Conservation (phyloP, 2,329 filamentous ascomycete species). For the Aurifilum marmelostoma region DNA sequence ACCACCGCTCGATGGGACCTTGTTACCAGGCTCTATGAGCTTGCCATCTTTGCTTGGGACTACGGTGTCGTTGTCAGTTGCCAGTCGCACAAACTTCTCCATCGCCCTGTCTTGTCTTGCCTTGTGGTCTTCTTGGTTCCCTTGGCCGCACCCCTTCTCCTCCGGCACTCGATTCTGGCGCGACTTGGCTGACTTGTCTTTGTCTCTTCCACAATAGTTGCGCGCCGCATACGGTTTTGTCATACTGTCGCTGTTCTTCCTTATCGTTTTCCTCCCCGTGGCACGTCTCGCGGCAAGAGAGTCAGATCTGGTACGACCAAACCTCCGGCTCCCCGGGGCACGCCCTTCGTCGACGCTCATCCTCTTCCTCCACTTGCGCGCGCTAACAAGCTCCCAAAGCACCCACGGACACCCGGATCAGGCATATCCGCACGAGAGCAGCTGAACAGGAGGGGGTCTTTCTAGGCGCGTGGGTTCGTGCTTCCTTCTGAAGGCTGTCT, state of each 20-base stretch:
- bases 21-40: slow-evolving; percentile 93
- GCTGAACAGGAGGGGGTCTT: slow-evolving; percentile 89
- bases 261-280: slow-evolving; percentile 81
- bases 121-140: not conserved
- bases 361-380: slow-evolving; percentile 19
- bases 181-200: slow-evolving; percentile 21
- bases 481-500: slow-evolving; percentile 36
- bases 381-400: slow-evolving; percentile 54
- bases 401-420: slow-evolving; percentile 75
- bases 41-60: slow-evolving; percentile 96
- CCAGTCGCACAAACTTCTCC: not conserved
- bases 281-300: slow-evolving; percentile 81
- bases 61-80: slow-evolving; percentile 89
- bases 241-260: slow-evolving; percentile 81
- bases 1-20: slow-evolving; percentile 99
- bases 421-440: slow-evolving; percentile 96
- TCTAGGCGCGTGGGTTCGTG: slow-evolving; percentile 58
- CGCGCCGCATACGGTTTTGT: slow-evolving; percentile 85
- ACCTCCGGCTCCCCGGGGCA: slow-evolving; percentile 19
- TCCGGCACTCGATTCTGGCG: not conserved
- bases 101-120: slow-evolving; percentile 1
- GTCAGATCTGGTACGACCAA: slow-evolving; percentile 70
- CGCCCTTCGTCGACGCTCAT: slow-evolving; percentile 21
- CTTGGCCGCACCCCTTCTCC: not conserved
- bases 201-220: slow-evolving; percentile 55